These are phyloP conservation scores for Didymosphaeria variabile DNA, from an alignment of 2,329 filamentous ascomycete genomes.

Conservation along the genomic window DNA sequence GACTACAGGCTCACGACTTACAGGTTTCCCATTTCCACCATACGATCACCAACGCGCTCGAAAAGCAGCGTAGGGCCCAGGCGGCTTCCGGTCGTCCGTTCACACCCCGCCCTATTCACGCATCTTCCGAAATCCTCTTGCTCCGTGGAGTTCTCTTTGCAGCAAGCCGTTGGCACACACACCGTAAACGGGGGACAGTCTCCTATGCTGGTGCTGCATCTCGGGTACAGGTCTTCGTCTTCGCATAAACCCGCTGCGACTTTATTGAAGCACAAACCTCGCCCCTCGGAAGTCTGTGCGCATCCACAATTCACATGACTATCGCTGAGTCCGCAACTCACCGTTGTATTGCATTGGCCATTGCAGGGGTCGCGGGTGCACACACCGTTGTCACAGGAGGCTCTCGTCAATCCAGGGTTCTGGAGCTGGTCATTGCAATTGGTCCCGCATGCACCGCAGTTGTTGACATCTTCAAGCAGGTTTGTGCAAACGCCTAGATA, in stretches of 20 bases:
- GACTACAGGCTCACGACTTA: not conserved
- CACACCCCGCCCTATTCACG: conserved; percentile 26
- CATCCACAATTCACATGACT: conserved; percentile 36
- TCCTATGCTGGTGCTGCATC: conserved; percentile 22
- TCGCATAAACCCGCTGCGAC: conserved; percentile 19
- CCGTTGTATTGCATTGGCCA: conserved; percentile 35
- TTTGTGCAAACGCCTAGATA: conserved; percentile 34
- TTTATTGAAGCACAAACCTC: conserved; percentile 43
- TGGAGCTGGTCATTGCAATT: conserved; percentile 28
- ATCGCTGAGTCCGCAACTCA: conserved; percentile 32
- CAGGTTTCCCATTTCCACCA: conserved; percentile 1
- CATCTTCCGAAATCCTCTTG: conserved; percentile 22
- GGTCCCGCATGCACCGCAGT: conserved; percentile 42
- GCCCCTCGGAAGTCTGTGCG: conserved; percentile 28
- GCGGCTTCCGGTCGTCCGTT: not conserved
- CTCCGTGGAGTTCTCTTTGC: conserved; percentile 15
- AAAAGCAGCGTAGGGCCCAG: conserved; percentile 6
- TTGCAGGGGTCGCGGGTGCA: conserved; percentile 42
- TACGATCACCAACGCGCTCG: conserved; percentile 4
- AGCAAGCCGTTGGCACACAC: conserved; percentile 32
- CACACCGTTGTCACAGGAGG: conserved; percentile 44
- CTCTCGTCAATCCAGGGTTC: conserved; percentile 4
- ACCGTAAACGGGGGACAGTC: conserved; percentile 21
- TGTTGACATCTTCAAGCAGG: conserved; percentile 27
- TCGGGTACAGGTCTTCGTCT: conserved; percentile 8